Conservation (phyloP, 257 asterid species). For the Paraleonurus japonicus region DNA sequence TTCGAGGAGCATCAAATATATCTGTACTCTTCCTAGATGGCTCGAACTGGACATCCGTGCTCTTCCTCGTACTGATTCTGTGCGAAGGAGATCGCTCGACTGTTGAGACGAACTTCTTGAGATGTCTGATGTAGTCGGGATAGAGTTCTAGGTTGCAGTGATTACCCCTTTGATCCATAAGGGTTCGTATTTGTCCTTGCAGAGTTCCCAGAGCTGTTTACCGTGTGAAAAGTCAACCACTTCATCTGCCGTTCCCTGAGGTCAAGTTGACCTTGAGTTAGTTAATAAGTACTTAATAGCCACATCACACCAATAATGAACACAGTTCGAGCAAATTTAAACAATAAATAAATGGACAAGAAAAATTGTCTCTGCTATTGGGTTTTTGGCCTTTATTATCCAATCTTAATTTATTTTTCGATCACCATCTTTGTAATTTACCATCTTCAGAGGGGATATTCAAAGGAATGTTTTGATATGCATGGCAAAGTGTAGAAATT, state of each 20-base stretch:
- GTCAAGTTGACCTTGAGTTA: not conserved
- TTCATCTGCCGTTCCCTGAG: slow-evolving; percentile 89
- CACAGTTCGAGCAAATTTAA: not conserved
- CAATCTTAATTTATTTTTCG: too few species aligned
- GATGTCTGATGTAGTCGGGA: slow-evolving; percentile 78
- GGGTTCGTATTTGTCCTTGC: slow-evolving; percentile 84
- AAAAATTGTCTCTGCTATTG: not conserved
- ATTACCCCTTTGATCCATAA: slow-evolving; percentile 86
- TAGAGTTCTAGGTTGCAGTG: slow-evolving; percentile 82
- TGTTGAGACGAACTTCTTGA: slow-evolving; percentile 70
- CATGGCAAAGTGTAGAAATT: not conserved
- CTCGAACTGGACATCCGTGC: slow-evolving; percentile 57
- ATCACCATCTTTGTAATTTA: not conserved
- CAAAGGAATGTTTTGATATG: not conserved
- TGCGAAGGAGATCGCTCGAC: slow-evolving; percentile 73
- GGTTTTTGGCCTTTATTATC: not conserved
- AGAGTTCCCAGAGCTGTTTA: slow-evolving; percentile 83
- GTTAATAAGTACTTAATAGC: not conserved
- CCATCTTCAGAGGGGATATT: too few species aligned
- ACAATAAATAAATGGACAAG: not conserved
- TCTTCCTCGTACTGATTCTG: slow-evolving; percentile 65
- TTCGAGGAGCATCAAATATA: slow-evolving; percentile 63
- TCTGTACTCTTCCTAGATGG: slow-evolving; percentile 74
- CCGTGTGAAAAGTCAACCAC: slow-evolving; percentile 88
- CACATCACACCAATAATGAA: not conserved